Conservation (phyloP, 1,284 basidiomycete species). For the Hemileia vastatrix region DNA sequence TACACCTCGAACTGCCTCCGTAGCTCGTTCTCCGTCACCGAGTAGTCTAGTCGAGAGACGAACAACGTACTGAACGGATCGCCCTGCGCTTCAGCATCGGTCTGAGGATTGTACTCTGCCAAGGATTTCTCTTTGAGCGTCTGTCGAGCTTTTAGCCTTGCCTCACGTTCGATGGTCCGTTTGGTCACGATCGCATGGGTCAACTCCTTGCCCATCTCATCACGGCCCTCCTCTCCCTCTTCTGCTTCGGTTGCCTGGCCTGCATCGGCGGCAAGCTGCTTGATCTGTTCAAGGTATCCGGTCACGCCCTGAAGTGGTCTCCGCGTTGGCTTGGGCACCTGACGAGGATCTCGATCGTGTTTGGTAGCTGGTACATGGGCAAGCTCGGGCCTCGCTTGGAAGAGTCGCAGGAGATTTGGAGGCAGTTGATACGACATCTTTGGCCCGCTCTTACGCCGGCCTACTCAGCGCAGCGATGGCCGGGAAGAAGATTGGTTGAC, state of each 20-base stretch:
- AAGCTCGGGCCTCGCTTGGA: conserved; percentile 76
- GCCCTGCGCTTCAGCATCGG: conserved; percentile 79
- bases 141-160: no score
- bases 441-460: no score
- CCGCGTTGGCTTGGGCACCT: no score
- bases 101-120: conserved; percentile 72
- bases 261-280: conserved; percentile 67
- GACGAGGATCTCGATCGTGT: conserved; percentile 65
- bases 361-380: conserved; percentile 72
- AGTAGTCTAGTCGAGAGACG: conserved; percentile 84
- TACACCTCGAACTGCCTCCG: conserved; percentile 88
- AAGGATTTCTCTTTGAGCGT: no score
- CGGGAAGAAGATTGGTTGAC: no score
- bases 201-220: no score
- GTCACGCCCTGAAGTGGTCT: conserved; percentile 60
- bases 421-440: conserved; percentile 55
- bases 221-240: no score
- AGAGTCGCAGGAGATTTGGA: conserved; percentile 84
- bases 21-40: conserved; percentile 77
- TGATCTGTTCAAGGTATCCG: conserved; percentile 57
- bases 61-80: conserved; percentile 98
- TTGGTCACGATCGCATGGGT: no score
- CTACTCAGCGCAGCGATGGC: no score
- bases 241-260: no score
- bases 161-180: not conserved